Evolutionary conservation across 2,329 filamentous ascomycete genomes (phyloP).

Genomic region (Claviceps quebecensis): DNA sequence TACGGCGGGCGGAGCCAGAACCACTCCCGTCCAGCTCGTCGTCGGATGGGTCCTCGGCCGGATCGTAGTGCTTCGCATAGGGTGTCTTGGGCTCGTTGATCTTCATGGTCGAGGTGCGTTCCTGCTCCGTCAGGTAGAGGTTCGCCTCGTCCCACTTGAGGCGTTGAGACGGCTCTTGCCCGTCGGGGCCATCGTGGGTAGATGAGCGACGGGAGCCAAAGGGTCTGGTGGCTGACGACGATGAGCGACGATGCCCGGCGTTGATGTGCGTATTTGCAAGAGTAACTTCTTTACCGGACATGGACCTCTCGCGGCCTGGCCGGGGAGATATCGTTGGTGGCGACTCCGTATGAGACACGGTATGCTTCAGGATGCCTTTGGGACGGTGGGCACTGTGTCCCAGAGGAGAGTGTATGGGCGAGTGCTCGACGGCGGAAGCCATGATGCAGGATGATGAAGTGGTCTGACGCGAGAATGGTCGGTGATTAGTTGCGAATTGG

Average conservation of each 20-base stretch:
- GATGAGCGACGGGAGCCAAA: constrained; percentile 60
- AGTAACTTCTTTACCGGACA: constrained; percentile 72
- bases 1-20: constrained; percentile 16
- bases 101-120: constrained; percentile 94
- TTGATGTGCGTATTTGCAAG: constrained; percentile 91
- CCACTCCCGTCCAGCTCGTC: constrained; percentile 36
- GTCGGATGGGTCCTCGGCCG: constrained; percentile 72
- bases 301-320: constrained; percentile 20
- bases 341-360: constrained; percentile 46
- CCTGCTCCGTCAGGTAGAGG: constrained; percentile 90
- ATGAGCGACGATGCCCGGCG: constrained; percentile 77
- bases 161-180: constrained; percentile 47
- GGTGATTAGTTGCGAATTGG: background rate
- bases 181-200: constrained; percentile 25
- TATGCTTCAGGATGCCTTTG: constrained; percentile 75
- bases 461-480: background rate
- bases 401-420: constrained; percentile 28
- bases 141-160: constrained; percentile 99
- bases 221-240: constrained; percentile 53
- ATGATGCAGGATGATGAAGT: constrained; percentile 14
- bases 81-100: constrained; percentile 98
- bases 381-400: constrained; percentile 28
- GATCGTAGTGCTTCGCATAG: constrained; percentile 85
- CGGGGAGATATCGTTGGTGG: constrained; percentile 29
- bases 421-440: constrained; percentile 25